Base-by-base conservation (phyloP, 202 grass and related monocot genomes). In the Setaria viridis region DNA sequence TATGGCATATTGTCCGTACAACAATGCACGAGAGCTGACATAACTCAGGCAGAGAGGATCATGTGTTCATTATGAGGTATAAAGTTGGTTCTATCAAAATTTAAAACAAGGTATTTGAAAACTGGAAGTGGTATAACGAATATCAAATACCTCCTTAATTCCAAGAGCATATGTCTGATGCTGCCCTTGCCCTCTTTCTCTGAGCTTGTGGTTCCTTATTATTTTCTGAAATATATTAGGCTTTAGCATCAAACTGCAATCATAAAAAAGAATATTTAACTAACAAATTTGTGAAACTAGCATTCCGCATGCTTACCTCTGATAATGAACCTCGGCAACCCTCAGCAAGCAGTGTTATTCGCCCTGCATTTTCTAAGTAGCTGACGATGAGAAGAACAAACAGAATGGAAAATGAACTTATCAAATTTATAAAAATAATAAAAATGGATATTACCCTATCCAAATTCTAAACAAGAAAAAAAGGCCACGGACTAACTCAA, bases 141-240 rank as follows among this genome's bases (percentile, higher is more conserved):
- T 47, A 49, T 60, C 15, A 41, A 85, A 73, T 92, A 99, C 96
- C 91, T 99, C 96, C 56, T 99, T 99, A 82, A 99, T 99, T 43
- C 96, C 96, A 35, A 99, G 85, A 84, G 96, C 96, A 89, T 99
- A 95, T 17, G 96, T 99, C 83, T 99, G 96, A 77, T 99, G 93
- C 82, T 95, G 96, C 72, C 96, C 93, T 86, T 91, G 90, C 21
- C 85, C 96, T 78, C 85, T 92, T 80, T 95, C 93, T 72, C 93
- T 80, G 21, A 99, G 96, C 50, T 91, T 90, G 82, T 95, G 62
- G 42, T 91, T 92, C 16, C 63, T 80, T 89, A 99, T 95, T 74
- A 99, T 91, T 92, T 92, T 95, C 95, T 95, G 80, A 51, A 69
- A 83, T 0, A 67, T 73, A 55, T n/a, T 66, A 79, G n/a, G 12